Evolutionary conservation across 441 rosid species (phyloP).

Genomic region (Euphorbia celastroides): DNA sequence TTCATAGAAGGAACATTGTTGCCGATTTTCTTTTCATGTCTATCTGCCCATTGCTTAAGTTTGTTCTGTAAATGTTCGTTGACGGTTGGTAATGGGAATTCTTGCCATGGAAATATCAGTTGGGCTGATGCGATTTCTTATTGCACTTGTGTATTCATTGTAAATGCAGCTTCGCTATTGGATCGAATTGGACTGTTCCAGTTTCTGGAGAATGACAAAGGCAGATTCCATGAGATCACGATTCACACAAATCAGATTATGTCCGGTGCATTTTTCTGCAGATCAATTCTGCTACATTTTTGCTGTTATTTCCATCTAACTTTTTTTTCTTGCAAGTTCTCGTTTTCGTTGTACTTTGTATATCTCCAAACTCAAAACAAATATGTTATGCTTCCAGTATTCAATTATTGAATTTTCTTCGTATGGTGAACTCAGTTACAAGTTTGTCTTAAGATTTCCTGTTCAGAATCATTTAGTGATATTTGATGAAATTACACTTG

Average conservation of each 20-base stretch:
- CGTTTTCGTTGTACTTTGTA: conserved; percentile 1
- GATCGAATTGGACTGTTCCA: neutral
- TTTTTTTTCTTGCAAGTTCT: neutral
- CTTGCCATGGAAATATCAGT: neutral
- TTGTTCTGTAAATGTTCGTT: neutral
- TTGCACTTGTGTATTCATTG: neutral
- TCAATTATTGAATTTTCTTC: neutral
- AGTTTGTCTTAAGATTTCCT: too few relatives aligned
- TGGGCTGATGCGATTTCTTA: neutral
- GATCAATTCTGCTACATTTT: neutral
- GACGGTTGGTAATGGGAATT: neutral
- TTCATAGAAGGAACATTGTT: neutral
- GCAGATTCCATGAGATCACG: neutral
- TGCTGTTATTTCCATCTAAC: neutral
- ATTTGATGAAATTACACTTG: too few relatives aligned
- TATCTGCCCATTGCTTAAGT: neutral
- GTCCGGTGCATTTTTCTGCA: conserved; percentile 6
- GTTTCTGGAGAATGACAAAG: neutral
- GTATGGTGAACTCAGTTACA: too few relatives aligned
- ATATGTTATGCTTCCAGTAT: neutral
- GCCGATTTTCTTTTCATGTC: neutral
- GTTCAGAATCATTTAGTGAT: too few relatives aligned
- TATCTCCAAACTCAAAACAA: neutral
- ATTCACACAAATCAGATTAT: neutral
- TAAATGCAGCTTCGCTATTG: conserved; percentile 19